phyloP scores from a whole-genome alignment of 2,329 filamentous ascomycete species.

The Ascochyta rabiei region DNA sequence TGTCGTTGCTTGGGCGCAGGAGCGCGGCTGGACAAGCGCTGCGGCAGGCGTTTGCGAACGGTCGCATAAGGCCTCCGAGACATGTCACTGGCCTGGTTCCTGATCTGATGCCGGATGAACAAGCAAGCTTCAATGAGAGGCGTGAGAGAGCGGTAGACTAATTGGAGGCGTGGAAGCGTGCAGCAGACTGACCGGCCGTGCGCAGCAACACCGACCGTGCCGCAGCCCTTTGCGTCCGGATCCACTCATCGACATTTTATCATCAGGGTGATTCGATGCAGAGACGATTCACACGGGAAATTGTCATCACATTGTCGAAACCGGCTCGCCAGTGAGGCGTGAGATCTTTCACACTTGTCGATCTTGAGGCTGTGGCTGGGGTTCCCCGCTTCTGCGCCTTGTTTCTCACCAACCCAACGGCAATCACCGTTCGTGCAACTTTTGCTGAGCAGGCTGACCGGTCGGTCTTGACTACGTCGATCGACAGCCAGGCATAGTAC shows the following conservation, averaged over 20 bases:
- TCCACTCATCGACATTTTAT: not conserved
- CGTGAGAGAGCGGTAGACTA: not conserved
- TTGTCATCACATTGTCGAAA: not conserved
- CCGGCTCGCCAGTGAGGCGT: not conserved
- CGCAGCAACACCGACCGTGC: conserved; percentile 4
- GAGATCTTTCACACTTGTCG: not conserved
- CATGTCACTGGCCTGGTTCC: not conserved
- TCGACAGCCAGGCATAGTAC: not conserved
- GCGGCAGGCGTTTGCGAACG: not conserved
- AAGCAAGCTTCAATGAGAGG: not conserved
- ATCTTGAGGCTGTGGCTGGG: not conserved
- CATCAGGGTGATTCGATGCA: not conserved
- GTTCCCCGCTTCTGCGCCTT: conserved; percentile 3
- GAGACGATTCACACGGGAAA: not conserved
- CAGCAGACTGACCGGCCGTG: not conserved
- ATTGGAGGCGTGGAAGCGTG: not conserved
- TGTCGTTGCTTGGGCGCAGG: not conserved
- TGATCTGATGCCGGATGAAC: not conserved
- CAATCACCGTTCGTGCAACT: not conserved
- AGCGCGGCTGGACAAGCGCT: not conserved
- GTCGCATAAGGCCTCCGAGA: not conserved
- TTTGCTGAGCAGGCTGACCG: not conserved
- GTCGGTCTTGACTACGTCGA: not conserved
- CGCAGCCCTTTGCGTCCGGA: not conserved
- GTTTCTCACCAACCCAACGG: not conserved